Base-by-base conservation (phyloP, 148 eudicot genomes). In the Spergularia bocconei region DNA sequence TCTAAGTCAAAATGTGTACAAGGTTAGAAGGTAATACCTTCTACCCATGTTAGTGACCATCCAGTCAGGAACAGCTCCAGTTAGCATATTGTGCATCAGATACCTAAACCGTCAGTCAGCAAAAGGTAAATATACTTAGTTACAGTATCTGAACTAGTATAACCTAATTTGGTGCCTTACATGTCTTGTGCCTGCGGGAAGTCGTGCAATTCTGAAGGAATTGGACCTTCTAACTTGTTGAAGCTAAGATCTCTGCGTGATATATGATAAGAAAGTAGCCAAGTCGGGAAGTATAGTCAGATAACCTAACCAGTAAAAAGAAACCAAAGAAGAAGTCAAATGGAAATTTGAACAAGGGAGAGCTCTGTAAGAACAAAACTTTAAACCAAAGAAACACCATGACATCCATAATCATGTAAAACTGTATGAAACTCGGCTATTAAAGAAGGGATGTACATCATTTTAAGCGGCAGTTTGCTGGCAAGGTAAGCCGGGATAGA, bases 201-300 rank as follows among this genome's bases (percentile, higher is more conserved):
- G 48, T 44, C 48, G 1, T 44, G 48, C 10, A 9, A 44, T 6
- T 6, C 48, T 44, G 48, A 44, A 44, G 48, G 48, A 44, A 44
- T 44, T 9, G 48, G 10, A 44, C 48, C 48, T 44, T 44, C 48
- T 44, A 44, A 44, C 48, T 56, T 56, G 60, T 56, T 56, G 60
- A 56, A 56, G 60, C 33, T 55, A 23, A 86, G 87, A 81, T 89
- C 88, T 38, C 88, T 86, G 81, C 60, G 51, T 57, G 72, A 67
- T 65, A 58, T 44, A 44, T 57, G 72, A 67, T 65, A 58, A 6
- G 10, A 44, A 44, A 6, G 48, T 44, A 44, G 48, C 48, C 48
- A 44, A 6, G 48, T 44, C 7, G 44, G 10, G 9, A 11, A 14
- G 12, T 2, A 62, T 25, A 23, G 23, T 67, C 16, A 56, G 7